Evolutionary conservation across 2,329 filamentous ascomycete species (phyloP), one percentile per base, ranked within the genome.

Genomic region (Teratosphaeria pseudoeucalypti): DNA sequence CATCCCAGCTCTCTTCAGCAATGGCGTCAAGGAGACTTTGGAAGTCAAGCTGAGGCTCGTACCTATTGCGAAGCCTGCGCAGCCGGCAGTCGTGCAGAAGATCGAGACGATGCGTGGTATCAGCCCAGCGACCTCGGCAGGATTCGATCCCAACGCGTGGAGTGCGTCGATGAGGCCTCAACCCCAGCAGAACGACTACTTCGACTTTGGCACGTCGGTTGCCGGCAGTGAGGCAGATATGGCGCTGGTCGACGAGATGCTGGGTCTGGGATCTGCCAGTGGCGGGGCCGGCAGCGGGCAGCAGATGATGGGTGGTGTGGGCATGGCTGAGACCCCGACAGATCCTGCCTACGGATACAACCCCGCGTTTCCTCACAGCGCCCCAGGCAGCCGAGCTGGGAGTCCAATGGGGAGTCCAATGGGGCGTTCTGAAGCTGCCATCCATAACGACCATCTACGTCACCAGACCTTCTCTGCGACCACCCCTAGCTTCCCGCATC

Each of bases 41-140:
- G 94, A 99, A 76, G 92, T 99, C 65, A 95, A 88, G 73, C 80
- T 99, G 62, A 91, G 90, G 70, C 80, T 99, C 59, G 87, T 91
- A 1, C 87, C 87, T 16, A 86, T 96, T 39, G 81, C 86, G 19
- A 88, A 82, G 57, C 81, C 80, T 34, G 73, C 82, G 63, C 82
- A 85, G 70, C 82, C 77, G 63, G 82, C 85, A 73, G 85, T 84
- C 66, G 71, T 82, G 52, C 80, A 80, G 65, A 84, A 77, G 62
- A 83, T 85, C 79, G 82, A 83, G 65, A 81, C 78, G 60, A 82
- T 85, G 65, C 79, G 82, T 52, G 82, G 81, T 64, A 68, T 83
- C 58, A 85, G 81, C 72, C 80, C 80, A 63, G 73, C 79, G 32
- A 79, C 82, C 62, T 81, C 83, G 2, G 77, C 79, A 63, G 82